Base-by-base conservation (phyloP, 2,329 filamentous ascomycete genomes). In the Claviceps capensis region DNA sequence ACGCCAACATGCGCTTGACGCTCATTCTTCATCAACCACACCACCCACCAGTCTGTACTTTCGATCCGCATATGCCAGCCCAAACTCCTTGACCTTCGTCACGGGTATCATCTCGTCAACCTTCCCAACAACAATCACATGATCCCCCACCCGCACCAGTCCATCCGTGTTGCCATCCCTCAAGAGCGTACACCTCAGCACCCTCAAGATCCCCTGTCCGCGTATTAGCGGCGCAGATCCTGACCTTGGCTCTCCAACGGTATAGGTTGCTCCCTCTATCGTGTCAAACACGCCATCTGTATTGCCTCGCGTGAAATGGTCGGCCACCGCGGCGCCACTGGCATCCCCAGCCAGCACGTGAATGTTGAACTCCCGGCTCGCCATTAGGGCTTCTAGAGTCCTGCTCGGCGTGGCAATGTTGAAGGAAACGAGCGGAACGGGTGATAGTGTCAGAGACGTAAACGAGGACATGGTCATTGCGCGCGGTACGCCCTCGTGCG, bases 381-480 rank as follows among this genome's bases (percentile, higher is more conserved):
- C 62, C 16, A 60, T 55, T 22, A 82, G 69, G 8, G 77, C 77
- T 53, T 76, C 70, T 23, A 78, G 67, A 13, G 78, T 81, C 13
- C 74, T 71, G 60, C 76, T 79, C 19, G 78, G 78, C 30, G 73
- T 69, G 23, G 71, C 71, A 48, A 81, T 69, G 64, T 81, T 81
- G 68, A 82, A 81, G 0, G 72, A 74, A 6, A 82, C 64, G 11
- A 76, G 65, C 1, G 77, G 77, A 26, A 64, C 68, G 0, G 77
- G 77, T n/a, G 61, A 57, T 17, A 81, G 67, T 16, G 74, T 71
- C 26, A 82, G 64, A 0, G 76, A 79, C 2, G 77, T 77, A 55
- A 82, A 74, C 2, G 77, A 80, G 6, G 78, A 81, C 68, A 80
- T 77, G 36, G 78, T 81, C 72, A 81, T 77, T 47, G 72, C 78